Evolutionary conservation across 2,329 filamentous ascomycete species (phyloP).

Genomic region (Aquanectria penicillioides): DNA sequence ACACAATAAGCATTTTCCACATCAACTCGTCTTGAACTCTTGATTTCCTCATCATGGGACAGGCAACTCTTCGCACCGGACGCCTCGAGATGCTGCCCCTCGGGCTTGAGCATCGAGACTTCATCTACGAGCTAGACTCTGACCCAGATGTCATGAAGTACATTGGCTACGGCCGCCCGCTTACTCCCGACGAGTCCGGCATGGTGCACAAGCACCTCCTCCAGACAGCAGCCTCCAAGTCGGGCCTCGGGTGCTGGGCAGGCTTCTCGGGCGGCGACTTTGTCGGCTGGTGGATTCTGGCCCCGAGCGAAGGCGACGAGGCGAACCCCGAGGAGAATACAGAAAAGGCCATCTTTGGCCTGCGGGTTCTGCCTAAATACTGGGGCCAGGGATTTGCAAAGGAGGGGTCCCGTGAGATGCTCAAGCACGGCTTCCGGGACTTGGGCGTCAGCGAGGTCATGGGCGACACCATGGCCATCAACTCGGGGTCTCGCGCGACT

Average conservation of each 20-base stretch:
- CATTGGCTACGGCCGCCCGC: conserved; percentile 36
- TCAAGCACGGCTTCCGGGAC: conserved; percentile 43
- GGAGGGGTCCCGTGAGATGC: conserved; percentile 41
- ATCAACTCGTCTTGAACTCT: background rate
- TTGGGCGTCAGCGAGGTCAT: conserved; percentile 36
- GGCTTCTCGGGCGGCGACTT: conserved; percentile 38
- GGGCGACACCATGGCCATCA: conserved; percentile 46
- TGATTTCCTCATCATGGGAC: conserved; percentile 22
- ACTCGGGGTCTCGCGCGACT: conserved; percentile 38
- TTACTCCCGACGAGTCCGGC: conserved; percentile 27
- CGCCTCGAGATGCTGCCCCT: conserved; percentile 33
- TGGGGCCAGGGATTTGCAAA: conserved; percentile 45
- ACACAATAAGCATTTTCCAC: background rate
- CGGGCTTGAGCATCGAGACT: conserved; percentile 28
- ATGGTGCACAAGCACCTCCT: conserved; percentile 37
- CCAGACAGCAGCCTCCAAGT: conserved; percentile 31
- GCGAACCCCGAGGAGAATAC: background rate
- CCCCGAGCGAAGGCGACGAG: conserved; percentile 26
- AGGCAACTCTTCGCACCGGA: conserved; percentile 30
- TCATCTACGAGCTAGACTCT: conserved; percentile 33
- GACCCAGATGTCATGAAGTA: conserved; percentile 35
- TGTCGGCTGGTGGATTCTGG: conserved; percentile 45
- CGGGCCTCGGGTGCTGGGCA: conserved; percentile 36
- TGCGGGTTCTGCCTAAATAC: conserved; percentile 41
- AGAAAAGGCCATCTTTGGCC: conserved; percentile 39